Percentiles rank a stretch among this genome's conserved stretches.
phyloP scores from a whole-genome alignment of 805 yeast species.

The Yamadazyma laniorum region DNA sequence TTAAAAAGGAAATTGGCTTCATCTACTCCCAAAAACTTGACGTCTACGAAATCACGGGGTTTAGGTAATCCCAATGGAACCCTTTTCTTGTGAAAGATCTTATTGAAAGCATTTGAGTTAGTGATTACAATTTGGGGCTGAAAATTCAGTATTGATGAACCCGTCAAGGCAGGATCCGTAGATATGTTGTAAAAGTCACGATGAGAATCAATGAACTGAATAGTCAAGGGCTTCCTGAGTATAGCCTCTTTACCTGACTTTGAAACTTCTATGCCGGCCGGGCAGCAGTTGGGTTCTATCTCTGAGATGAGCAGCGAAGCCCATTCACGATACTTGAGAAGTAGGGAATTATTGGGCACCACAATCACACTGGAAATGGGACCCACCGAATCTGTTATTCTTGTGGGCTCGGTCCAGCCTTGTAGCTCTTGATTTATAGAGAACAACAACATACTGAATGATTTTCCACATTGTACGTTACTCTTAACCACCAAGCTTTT shows the following conservation, averaged over 20 bases:
- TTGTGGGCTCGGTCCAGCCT: slow-evolving; percentile 6
- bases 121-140: slow-evolving; percentile 1
- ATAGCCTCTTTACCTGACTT: slow-evolving; percentile 2
- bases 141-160: not conserved
- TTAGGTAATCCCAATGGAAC: not conserved
- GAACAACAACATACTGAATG: slow-evolving; percentile 18
- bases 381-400: slow-evolving; percentile 15
- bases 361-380: slow-evolving; percentile 14
- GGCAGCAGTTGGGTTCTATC: slow-evolving; percentile 23
- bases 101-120: not conserved
- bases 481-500: slow-evolving; percentile 11
- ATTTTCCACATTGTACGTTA: slow-evolving; percentile 20
- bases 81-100: not conserved
- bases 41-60: slow-evolving; percentile 9
- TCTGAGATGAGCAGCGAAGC: slow-evolving; percentile 15
- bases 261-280: slow-evolving; percentile 13
- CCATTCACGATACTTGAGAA: slow-evolving; percentile 17
- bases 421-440: slow-evolving; percentile 20
- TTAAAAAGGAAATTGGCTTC: slow-evolving; percentile 17
- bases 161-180: not conserved
- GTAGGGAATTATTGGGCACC: slow-evolving; percentile 24
- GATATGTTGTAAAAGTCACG: not conserved
- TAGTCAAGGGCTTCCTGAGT: not conserved
- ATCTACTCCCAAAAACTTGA: slow-evolving; percentile 23
- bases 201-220: not conserved